These are phyloP conservation scores for Leishmania amazonensis DNA, from an alignment of 208 protist genomes.

Conservation along the genomic window DNA sequence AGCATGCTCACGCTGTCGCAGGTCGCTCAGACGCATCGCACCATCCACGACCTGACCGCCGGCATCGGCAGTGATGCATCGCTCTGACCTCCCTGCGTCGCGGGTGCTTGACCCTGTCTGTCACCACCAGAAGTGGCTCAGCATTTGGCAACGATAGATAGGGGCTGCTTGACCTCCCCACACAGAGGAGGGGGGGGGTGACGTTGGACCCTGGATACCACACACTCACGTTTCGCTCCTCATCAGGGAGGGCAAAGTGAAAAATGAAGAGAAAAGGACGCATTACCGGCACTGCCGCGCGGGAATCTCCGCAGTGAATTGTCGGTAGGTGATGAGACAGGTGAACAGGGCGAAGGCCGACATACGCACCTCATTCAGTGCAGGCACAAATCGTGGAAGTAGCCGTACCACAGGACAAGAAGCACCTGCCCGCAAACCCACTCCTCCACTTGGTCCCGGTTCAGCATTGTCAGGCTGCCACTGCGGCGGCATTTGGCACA, in stretches of 20 bases:
- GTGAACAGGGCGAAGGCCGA: slow-evolving; percentile 92
- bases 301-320: slow-evolving; percentile 63
- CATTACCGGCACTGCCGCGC: slow-evolving; percentile 79
- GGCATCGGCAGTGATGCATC: too few species aligned
- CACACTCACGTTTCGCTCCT: slow-evolving; percentile 51
- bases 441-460: slow-evolving; percentile 90
- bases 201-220: slow-evolving; percentile 13
- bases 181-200: neutral
- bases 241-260: slow-evolving; percentile 24
- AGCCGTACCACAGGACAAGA: slow-evolving; percentile 90
- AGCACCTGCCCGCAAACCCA: slow-evolving; percentile 94
- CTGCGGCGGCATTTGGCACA: slow-evolving; percentile 15
- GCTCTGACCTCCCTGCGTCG: too few species aligned
- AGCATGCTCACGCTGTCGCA: neutral
- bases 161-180: neutral
- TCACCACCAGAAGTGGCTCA: too few species aligned
- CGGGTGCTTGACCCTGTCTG: too few species aligned
- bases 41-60: too few species aligned
- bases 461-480: slow-evolving; percentile 28
- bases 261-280: slow-evolving; percentile 24
- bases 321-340: slow-evolving; percentile 91
- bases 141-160: too few species aligned
- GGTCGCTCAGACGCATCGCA: neutral
- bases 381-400: slow-evolving; percentile 70
- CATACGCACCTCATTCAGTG: slow-evolving; percentile 80